Conservation (phyloP, 1,284 basidiomycete genomes). For the Tylopilus sp. region DNA sequence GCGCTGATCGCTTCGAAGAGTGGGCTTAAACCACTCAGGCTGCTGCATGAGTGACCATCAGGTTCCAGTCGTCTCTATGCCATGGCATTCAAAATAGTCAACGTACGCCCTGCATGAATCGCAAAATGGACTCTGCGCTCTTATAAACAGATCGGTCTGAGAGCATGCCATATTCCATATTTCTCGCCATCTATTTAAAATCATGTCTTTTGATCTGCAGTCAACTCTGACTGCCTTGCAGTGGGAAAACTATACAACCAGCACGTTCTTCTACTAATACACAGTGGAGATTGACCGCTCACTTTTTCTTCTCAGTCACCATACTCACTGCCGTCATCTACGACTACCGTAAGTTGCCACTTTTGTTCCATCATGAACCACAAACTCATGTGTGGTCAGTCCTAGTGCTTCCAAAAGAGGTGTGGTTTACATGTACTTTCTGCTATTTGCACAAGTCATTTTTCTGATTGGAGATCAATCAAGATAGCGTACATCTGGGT, state of each 20-base stretch:
- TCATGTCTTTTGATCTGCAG: too few relatives aligned
- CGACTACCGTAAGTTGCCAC: background rate
- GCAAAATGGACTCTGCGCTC: too few relatives aligned
- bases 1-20: too few relatives aligned
- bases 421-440: background rate
- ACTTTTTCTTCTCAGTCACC: background rate
- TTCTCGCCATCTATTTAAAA: too few relatives aligned
- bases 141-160: too few relatives aligned
- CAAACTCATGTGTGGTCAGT: background rate
- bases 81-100: too few relatives aligned
- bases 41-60: too few relatives aligned
- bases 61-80: too few relatives aligned
- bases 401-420: constrained; percentile 8
- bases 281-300: background rate
- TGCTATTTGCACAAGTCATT: too few relatives aligned
- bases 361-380: background rate
- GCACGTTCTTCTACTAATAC: background rate
- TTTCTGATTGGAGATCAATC: background rate
- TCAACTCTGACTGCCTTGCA: background rate
- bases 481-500: constrained; percentile 24
- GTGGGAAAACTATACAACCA: background rate
- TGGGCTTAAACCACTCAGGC: too few relatives aligned
- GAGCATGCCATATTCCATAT: too few relatives aligned
- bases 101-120: too few relatives aligned
- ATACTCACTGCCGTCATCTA: constrained; percentile 6